Evolutionary conservation across 2,329 filamentous ascomycete species (phyloP).

Genomic region (Penicillium occitanis): DNA sequence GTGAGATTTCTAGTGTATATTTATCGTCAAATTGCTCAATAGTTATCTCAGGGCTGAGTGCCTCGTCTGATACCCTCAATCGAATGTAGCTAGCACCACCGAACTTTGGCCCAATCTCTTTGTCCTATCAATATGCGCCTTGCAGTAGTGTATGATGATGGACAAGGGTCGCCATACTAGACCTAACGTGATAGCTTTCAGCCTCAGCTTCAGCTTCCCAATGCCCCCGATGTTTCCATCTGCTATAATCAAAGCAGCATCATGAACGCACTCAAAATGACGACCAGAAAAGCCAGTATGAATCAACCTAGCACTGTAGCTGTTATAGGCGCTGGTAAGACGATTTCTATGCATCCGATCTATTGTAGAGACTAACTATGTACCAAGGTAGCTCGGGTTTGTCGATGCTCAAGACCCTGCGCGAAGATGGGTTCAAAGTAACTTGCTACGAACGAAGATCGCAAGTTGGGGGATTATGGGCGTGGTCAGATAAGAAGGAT

Average conservation of each 20-base stretch:
- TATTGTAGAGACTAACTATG: neutral
- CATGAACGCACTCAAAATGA: neutral
- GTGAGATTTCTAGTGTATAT: neutral
- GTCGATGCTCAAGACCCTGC: conserved; percentile 39
- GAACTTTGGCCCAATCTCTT: neutral
- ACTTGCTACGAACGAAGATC: conserved; percentile 42
- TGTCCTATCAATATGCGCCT: neutral
- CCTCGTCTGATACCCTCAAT: neutral
- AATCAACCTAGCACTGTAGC: neutral
- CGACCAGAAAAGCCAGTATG: neutral
- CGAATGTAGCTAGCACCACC: neutral
- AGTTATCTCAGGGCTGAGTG: neutral
- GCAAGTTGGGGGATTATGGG: conserved; percentile 49
- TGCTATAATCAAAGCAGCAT: neutral
- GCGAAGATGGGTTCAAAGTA: conserved; percentile 48
- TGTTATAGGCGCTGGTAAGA: conserved; percentile 4
- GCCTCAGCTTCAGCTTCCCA: neutral
- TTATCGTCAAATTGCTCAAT: neutral
- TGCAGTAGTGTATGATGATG: neutral
- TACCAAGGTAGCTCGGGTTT: conserved; percentile 3
- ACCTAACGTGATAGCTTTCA: neutral
- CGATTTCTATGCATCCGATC: neutral
- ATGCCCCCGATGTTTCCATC: neutral
- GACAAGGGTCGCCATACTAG: neutral
- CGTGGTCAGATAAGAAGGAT: conserved; percentile 39